A percentile compares a stretch with the other conserved stretches of the same genome.
These are phyloP conservation scores for Scolecobasidium constrictum DNA, from an alignment of 2,329 filamentous ascomycete species.

Conservation along the genomic window DNA sequence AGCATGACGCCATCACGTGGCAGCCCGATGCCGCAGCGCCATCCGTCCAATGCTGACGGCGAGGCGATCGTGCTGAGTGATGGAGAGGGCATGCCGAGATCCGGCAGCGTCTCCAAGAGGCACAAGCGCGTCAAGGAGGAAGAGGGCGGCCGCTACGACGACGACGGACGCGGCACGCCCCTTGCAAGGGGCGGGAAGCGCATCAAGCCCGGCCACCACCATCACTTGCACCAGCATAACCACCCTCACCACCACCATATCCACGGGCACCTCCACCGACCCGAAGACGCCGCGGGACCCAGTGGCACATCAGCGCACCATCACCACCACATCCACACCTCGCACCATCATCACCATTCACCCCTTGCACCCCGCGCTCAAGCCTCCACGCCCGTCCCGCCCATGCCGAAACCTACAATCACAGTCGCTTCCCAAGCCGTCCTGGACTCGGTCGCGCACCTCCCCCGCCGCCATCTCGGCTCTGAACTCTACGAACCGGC, in stretches of 20 bases:
- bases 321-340: slow-evolving; percentile 23
- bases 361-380: slow-evolving; percentile 14
- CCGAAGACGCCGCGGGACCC: slow-evolving; percentile 17
- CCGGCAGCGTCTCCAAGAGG: slow-evolving; percentile 20
- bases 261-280: slow-evolving; percentile 31
- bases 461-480: slow-evolving; percentile 70
- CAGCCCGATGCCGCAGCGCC: slow-evolving; percentile 30
- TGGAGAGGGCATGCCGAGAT: slow-evolving; percentile 16
- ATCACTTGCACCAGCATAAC: slow-evolving; percentile 38
- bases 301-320: slow-evolving; percentile 24
- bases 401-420: slow-evolving; percentile 50
- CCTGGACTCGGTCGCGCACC: slow-evolving; percentile 57
- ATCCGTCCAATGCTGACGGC: not conserved
- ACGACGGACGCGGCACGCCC: slow-evolving; percentile 51
- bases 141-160: slow-evolving; percentile 47
- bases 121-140: slow-evolving; percentile 54
- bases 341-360: slow-evolving; percentile 27
- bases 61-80: slow-evolving; percentile 9
- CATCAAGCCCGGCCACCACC: slow-evolving; percentile 44
- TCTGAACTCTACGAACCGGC: slow-evolving; percentile 69
- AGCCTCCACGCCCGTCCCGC: slow-evolving; percentile 14
- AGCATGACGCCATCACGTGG: slow-evolving; percentile 42
- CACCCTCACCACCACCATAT: slow-evolving; percentile 47
- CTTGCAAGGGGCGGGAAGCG: slow-evolving; percentile 58
- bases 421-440: slow-evolving; percentile 60